Evolutionary conservation across 2,329 filamentous ascomycete genomes (phyloP), one percentile per base, ranked within the genome.

Genomic region (Sporothrix inflata): DNA sequence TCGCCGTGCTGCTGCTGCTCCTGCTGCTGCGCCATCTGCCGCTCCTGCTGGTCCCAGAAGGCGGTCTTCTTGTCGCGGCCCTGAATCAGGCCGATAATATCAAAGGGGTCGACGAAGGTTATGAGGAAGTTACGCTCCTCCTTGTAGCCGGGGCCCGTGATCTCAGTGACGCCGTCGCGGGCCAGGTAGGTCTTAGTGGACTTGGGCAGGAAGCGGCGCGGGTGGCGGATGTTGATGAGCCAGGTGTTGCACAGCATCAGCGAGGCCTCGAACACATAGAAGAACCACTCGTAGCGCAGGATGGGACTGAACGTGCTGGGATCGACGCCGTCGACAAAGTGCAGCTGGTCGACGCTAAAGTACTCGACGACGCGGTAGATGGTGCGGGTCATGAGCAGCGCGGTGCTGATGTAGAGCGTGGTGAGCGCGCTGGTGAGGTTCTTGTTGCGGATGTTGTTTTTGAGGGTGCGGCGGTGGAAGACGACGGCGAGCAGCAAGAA

Each of bases 281-380:
- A 89, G 78, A 84, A 89, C 83, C 84, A 87, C 78, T 90, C 87
- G 74, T 88, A 86, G 27, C 85, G 82, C n/a, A 89, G 73, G 27
- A 87, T 81, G 79, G 57, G 79, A 74, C 24, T 79, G 8, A 91
- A 88, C 9, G 84, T 86, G 8, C 87, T 86, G 2, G 84, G 83
- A n/a, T 88, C 88, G 1, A 90, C 83, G 11, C 88, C 88, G 19
- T 87, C 89, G 34, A 82, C 82, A 72, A 90, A 87, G 71, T 90
- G 88, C n/a, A 85, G 78, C 34, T 78, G 75, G 0, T 83, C 80
- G n/a, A 85, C 77, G 68, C 81, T 82, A 74, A 88, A 89, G 79
- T 87, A 89, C 78, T 90, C 87, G n/a, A 88, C 82, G 0, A 87
- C 82, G 8, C 88, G 85, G 77, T 84, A 90, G 71, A 90, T 82